Conservation (phyloP, 108 stramenopile genomes). For the Pseudonitzschia delicatissima region DNA sequence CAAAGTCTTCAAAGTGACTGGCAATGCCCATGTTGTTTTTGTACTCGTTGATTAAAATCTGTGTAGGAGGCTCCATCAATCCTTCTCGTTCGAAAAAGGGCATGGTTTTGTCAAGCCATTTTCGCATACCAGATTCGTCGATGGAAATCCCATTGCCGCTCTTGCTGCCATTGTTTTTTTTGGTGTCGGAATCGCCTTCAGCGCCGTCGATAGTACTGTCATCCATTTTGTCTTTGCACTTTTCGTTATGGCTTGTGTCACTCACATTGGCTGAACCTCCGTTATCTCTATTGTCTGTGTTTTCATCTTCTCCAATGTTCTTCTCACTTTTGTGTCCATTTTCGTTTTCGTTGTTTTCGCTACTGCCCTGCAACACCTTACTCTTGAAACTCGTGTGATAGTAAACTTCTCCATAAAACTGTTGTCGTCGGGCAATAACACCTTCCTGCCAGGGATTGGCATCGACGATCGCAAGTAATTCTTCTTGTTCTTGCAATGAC, state of each 20-base stretch:
- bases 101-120: neutral
- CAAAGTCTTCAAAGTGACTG: conserved; percentile 24
- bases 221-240: neutral
- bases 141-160: neutral
- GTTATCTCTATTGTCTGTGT: neutral
- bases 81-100: conserved; percentile 5
- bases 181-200: too few species aligned
- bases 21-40: conserved; percentile 30
- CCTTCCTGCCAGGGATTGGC: conserved; percentile 15
- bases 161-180: neutral
- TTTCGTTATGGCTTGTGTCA: neutral
- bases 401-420: conserved; percentile 29
- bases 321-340: neutral
- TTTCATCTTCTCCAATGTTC: neutral
- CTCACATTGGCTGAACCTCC: too few species aligned
- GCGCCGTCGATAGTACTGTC: neutral
- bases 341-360: neutral
- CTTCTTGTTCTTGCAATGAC: conserved; percentile 11
- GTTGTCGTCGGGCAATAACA: conserved; percentile 28
- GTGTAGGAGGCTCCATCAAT: conserved; percentile 6
- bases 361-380: conserved; percentile 3
- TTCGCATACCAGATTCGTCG: neutral
- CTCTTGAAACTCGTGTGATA: conserved; percentile 18
- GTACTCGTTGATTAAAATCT: conserved; percentile 28
- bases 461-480: conserved; percentile 12